These are phyloP conservation scores for Spatholobus suberectus DNA, from an alignment of 306 rosid species.

Conservation along the genomic window DNA sequence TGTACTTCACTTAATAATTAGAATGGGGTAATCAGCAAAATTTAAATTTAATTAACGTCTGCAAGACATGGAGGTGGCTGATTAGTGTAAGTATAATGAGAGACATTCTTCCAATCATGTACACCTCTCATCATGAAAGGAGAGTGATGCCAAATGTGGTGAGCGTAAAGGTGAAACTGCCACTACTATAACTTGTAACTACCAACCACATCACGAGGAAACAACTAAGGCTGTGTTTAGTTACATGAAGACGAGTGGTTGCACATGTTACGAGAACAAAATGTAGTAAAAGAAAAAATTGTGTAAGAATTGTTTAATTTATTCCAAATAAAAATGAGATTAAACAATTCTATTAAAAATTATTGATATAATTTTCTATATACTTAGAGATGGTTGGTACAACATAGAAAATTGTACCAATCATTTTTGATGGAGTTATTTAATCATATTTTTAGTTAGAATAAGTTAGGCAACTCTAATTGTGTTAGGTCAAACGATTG, in stretches of 20 bases:
- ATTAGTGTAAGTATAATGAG: not conserved
- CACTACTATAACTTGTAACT: not conserved
- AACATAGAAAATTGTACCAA: too few species aligned
- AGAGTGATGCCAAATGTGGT: not conserved
- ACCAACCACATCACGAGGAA: not conserved
- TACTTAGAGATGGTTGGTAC: too few species aligned
- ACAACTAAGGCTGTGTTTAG: not conserved
- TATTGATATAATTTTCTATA: too few species aligned
- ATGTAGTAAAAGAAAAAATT: not conserved
- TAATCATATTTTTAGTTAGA: too few species aligned
- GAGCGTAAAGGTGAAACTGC: not conserved
- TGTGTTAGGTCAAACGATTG: too few species aligned
- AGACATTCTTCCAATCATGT: not conserved
- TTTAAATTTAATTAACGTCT: not conserved
- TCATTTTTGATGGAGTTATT: too few species aligned
- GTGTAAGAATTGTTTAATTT: too few species aligned
- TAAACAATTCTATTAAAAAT: too few species aligned
- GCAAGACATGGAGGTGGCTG: not conserved
- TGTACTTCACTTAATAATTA: not conserved
- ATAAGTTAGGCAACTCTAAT: too few species aligned
- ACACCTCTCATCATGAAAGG: not conserved
- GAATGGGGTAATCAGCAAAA: not conserved
- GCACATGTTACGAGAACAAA: not conserved
- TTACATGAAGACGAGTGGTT: not conserved
- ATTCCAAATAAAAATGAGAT: too few species aligned